Percentiles rank a stretch among this genome's conserved stretches.
Evolutionary conservation across 192 early-diverging fungal genomes (phyloP).

Genomic region (Backusella luteola): DNA sequence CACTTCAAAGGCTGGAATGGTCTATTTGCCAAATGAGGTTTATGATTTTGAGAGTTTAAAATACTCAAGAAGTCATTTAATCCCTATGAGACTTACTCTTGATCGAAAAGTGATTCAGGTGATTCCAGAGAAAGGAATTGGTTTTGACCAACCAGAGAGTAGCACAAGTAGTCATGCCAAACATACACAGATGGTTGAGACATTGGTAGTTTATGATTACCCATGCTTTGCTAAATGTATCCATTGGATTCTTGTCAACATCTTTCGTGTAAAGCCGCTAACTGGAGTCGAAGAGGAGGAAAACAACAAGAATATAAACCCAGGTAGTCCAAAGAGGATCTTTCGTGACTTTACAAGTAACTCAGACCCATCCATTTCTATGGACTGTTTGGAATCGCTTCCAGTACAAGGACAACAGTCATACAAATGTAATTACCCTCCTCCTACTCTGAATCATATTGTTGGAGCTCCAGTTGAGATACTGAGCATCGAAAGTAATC

Average conservation of each 20-base stretch:
- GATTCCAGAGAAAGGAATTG: background rate
- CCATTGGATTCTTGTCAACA: background rate
- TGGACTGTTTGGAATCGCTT: background rate
- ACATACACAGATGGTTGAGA: background rate
- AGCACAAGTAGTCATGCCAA: background rate
- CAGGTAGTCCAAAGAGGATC: background rate
- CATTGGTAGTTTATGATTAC: background rate
- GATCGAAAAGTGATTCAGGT: background rate
- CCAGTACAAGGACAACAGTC: background rate
- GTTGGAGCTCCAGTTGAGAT: background rate
- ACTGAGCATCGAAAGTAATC: background rate
- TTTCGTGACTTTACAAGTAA: conserved; percentile 5
- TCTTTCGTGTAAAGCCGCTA: background rate
- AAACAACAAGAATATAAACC: background rate
- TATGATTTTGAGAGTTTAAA: background rate
- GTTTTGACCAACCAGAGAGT: background rate
- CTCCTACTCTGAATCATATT: background rate
- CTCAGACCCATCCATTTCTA: background rate
- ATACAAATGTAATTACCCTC: background rate
- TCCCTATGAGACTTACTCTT: background rate
- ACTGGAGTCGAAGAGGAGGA: background rate
- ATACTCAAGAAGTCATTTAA: background rate
- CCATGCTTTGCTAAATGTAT: background rate
- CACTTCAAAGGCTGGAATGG: background rate
- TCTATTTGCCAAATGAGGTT: conserved; percentile 3